A percentile compares a stretch with the other conserved stretches of the same genome.
Evolutionary conservation across 139 green algal genomes (phyloP).

Genomic region (Chlamydomonas sphaeroides): DNA sequence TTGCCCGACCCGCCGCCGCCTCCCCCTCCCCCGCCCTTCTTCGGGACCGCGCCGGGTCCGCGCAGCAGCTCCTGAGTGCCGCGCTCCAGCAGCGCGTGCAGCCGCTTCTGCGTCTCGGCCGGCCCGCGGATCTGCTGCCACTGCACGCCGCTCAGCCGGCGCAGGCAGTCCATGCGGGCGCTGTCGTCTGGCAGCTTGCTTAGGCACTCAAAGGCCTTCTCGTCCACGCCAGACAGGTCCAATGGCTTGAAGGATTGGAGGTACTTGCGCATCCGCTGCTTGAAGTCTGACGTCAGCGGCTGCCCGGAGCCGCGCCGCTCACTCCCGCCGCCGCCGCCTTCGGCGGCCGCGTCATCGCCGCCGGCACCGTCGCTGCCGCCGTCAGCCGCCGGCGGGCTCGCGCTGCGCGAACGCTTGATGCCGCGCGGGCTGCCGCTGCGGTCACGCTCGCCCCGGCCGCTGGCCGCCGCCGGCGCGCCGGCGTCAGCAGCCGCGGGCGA

Average conservation of each 20-base stretch:
- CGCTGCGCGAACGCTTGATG: slow-evolving; percentile 12
- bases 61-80: slow-evolving; percentile 11
- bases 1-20: not conserved
- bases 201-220: slow-evolving; percentile 31
- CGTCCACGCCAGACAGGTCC: slow-evolving; percentile 10
- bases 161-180: slow-evolving; percentile 31
- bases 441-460: not conserved
- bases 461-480: no score
- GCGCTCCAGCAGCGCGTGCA: slow-evolving; percentile 17
- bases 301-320: no score
- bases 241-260: slow-evolving; percentile 15
- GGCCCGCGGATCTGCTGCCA: slow-evolving; percentile 5
- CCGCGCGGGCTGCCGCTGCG: slow-evolving; percentile 8
- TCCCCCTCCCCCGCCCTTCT: not conserved
- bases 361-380: not conserved
- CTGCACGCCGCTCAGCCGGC: slow-evolving; percentile 32
- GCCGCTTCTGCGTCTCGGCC: slow-evolving; percentile 29
- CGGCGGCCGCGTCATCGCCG: not conserved
- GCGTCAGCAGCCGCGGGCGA: no score
- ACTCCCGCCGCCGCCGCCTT: not conserved
- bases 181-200: slow-evolving; percentile 15
- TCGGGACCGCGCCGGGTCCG: not conserved
- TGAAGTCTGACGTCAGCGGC: slow-evolving; percentile 12
- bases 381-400: not conserved
- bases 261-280: slow-evolving; percentile 25